Evolutionary conservation across 179 eudicot species (phyloP), one percentile per base, ranked within the genome.

Genomic region (Actinidia chinensis): DNA sequence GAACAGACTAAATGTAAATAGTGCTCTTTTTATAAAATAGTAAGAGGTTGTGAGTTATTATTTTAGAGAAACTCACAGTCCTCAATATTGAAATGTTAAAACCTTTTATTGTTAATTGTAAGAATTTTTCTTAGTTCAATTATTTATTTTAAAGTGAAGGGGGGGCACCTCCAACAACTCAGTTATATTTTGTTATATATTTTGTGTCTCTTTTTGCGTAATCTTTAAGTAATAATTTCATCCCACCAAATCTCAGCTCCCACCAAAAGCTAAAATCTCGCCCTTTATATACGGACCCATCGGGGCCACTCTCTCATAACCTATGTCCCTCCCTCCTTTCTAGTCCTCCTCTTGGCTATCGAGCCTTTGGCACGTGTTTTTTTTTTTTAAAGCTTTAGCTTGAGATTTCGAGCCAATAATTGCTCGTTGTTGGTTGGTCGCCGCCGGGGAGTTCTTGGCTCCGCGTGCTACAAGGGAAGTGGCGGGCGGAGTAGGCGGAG

Each of bases 201-300:
- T 58, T 58, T n/a, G n/a, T 20, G n/a, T 20, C 3, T 6, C 9
- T n/a, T 58, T 59, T 59, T 22, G 64, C n/a, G n/a, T n/a, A n/a
- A n/a, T n/a, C n/a, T n/a, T n/a, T n/a, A n/a, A n/a, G n/a, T n/a
- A n/a, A n/a, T n/a, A n/a, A 59, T 59, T 28, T 23, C 33, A 33
- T 22, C 68, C 68, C 72, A 68, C 72, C 52, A 68, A 68, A 42
- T 68, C 74, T 70, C 58, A 23, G 8, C 6, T 59, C n/a, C 43
- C 69, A 72, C 74, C 59, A 76, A 76, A 73, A 67, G 76, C 61
- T 58, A 76, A 80, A 76, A 61, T 80, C 71, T 78, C 74, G 71
- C 17, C 85, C 90, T 88, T 86, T 90, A 90, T 81, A 90, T 86
- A 86, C 85, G 71, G n/a, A 84, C 84, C 73, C 83, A 52, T 74